These are phyloP conservation scores for Amanita polypyramis DNA, from an alignment of 768 basidiomycete species.

Conservation along the genomic window DNA sequence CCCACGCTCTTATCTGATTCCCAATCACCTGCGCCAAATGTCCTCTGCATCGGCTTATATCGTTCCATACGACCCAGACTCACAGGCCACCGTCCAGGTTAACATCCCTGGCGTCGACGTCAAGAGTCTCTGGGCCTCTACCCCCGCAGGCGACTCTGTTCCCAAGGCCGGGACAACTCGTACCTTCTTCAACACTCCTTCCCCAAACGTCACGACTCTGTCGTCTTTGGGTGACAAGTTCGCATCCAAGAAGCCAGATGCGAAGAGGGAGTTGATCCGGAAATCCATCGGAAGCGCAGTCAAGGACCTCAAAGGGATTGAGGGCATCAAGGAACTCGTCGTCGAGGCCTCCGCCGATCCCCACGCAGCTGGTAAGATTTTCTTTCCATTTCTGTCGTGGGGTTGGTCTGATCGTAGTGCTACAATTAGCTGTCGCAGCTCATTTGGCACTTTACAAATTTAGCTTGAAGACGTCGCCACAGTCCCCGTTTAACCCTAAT, in stretches of 20 bases:
- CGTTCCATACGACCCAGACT: conserved; percentile 42
- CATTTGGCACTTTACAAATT: conserved; percentile 70
- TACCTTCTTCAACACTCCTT: conserved; percentile 49
- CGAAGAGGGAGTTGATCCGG: conserved; percentile 56
- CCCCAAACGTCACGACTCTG: conserved; percentile 37
- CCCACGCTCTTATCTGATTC: conserved; percentile 9
- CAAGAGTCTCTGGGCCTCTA: conserved; percentile 39
- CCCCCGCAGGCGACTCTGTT: conserved; percentile 38
- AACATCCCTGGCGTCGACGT: conserved; percentile 29
- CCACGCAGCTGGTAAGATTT: conserved; percentile 61
- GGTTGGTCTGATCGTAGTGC: conserved; percentile 3
- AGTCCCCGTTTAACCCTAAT: conserved; percentile 56
- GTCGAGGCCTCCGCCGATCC: conserved; percentile 60
- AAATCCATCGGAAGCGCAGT: conserved; percentile 65
- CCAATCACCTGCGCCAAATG: conserved; percentile 25
- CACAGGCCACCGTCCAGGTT: conserved; percentile 18
- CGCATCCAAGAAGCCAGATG: conserved; percentile 29
- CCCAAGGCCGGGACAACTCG: conserved; percentile 55
- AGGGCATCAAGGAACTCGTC: conserved; percentile 49
- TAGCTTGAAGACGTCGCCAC: conserved; percentile 64
- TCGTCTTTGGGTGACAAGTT: conserved; percentile 52
- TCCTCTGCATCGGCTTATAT: conserved; percentile 53
- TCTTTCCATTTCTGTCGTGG: neutral
- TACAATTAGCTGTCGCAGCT: conserved; percentile 56
- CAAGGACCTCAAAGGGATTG: conserved; percentile 51